Evolutionary conservation across 495 filamentous ascomycete genomes (phyloP), one percentile per base, ranked within the genome.

Genomic region (Talaromyces liani): DNA sequence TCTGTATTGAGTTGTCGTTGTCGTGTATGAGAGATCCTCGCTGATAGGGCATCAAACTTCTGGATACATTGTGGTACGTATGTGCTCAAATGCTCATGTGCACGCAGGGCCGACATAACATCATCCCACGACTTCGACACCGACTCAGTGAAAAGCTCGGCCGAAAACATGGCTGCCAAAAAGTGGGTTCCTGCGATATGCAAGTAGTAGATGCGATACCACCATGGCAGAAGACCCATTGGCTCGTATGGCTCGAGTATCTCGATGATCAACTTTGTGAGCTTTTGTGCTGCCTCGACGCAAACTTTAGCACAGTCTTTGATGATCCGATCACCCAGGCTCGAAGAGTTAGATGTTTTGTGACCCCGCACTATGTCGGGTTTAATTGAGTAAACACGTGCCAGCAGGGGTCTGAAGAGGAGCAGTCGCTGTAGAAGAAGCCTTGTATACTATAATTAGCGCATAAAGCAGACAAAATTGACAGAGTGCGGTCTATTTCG

Each of bases 181-280:
- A 71, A 67, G 22, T 64, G 65, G 7, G 53, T 59, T 0, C 66
- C 69, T 16, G 69, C 69, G 39, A 71, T 71, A 59, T 71, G 69
- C 12, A 71, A 64, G 36, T 68, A 71, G 62, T 68, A 71, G 6
- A 71, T 65, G 47, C 69, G 65, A 34, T 60, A 66, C 65, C 69
- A 71, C 69, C 69, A 71, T 24, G 69, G 65, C 8, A 71, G 39
- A 16, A 70, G 55, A 12, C 65, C 65, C 9, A 70, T 68, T 34
- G 65, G 36, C 29, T 66, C 25, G 54, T 61, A 16, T 12, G 65
- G 61, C 4, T 67, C 65, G 8, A 67, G 22, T 62, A 65, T 67
- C 33, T 68, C 61, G 58, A 51, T 63, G 18, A 71, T 45, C 10
- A 71, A 18, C 6, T 61, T 57, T 25, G 65, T 59, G 34, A 71